Evolutionary conservation across 768 basidiomycete genomes (phyloP).

Genomic region (Russula vinacea): DNA sequence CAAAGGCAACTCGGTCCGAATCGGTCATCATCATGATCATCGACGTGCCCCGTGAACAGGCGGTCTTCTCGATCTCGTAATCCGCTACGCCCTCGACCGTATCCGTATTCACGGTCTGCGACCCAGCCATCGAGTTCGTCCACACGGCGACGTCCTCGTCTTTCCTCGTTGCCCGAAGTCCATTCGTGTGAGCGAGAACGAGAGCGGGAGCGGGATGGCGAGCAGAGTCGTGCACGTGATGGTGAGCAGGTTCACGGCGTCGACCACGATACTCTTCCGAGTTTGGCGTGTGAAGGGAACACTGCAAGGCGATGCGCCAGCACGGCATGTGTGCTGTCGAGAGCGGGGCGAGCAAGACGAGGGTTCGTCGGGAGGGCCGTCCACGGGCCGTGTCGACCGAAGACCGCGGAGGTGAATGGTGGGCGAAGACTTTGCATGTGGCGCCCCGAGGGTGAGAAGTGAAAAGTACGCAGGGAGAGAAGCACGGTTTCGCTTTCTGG

Average conservation of each 20-base stretch:
- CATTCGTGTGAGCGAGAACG: slow-evolving; percentile 13
- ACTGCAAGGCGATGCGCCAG: slow-evolving; percentile 22
- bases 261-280: slow-evolving; percentile 22
- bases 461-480: slow-evolving; percentile 34
- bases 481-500: slow-evolving; percentile 26
- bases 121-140: slow-evolving; percentile 25
- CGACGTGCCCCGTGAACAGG: background rate
- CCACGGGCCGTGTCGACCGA: slow-evolving; percentile 23
- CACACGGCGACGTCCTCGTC: slow-evolving; percentile 24
- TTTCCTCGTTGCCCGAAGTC: slow-evolving; percentile 4
- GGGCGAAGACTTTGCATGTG: slow-evolving; percentile 21
- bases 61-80: slow-evolving; percentile 25
- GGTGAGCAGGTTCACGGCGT: slow-evolving; percentile 20
- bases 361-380: slow-evolving; percentile 25
- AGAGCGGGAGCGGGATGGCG: slow-evolving; percentile 14
- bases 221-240: slow-evolving; percentile 14
- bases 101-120: slow-evolving; percentile 25
- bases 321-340: slow-evolving; percentile 26
- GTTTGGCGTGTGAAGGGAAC: slow-evolving; percentile 11
- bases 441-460: slow-evolving; percentile 28
- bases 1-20: background rate
- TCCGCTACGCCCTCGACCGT: slow-evolving; percentile 27
- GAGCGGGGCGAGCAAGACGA: slow-evolving; percentile 18
- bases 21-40: slow-evolving; percentile 9
- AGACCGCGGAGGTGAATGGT: slow-evolving; percentile 27